Percentiles rank a stretch among this genome's conserved stretches.
phyloP scores from a whole-genome alignment of 306 rosid species.

The Pterocarpus macrocarpus region DNA sequence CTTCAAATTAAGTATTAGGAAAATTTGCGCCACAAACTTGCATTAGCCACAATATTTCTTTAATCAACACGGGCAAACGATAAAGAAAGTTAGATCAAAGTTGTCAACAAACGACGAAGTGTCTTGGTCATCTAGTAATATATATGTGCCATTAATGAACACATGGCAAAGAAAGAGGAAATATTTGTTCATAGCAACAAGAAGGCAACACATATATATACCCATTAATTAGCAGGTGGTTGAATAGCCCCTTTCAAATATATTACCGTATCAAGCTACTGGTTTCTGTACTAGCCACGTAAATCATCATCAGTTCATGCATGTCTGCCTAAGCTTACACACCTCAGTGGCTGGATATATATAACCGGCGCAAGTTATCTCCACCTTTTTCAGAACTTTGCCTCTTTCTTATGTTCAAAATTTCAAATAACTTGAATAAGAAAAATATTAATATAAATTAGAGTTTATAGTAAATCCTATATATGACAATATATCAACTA shows the following conservation, averaged over 20 bases:
- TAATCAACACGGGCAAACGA: not conserved
- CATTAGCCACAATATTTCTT: not conserved
- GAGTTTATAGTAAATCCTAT: too few species aligned
- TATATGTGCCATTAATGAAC: not conserved
- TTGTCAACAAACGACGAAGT: not conserved
- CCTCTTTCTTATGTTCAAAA: not conserved
- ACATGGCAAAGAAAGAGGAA: conserved; percentile 3
- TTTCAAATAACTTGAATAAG: not conserved
- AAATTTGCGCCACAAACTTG: not conserved
- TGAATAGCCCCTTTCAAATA: conserved; percentile 47
- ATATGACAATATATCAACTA: too few species aligned
- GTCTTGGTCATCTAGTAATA: not conserved
- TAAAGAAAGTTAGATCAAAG: not conserved
- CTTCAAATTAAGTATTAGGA: not conserved
- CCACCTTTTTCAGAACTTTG: not conserved
- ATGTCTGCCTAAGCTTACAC: too few species aligned
- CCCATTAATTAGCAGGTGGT: conserved; percentile 31
- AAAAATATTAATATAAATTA: too few species aligned
- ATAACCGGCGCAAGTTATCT: too few species aligned
- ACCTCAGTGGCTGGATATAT: too few species aligned
- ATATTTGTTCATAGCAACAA: not conserved
- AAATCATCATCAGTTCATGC: too few species aligned
- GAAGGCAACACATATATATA: not conserved
- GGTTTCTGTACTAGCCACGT: conserved; percentile 25
- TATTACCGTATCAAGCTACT: conserved; percentile 34